A percentile compares a stretch with the other conserved stretches of the same genome.
Evolutionary conservation across 495 filamentous ascomycete genomes (phyloP).

Genomic region (Pseudomonodictys pantanalensis): DNA sequence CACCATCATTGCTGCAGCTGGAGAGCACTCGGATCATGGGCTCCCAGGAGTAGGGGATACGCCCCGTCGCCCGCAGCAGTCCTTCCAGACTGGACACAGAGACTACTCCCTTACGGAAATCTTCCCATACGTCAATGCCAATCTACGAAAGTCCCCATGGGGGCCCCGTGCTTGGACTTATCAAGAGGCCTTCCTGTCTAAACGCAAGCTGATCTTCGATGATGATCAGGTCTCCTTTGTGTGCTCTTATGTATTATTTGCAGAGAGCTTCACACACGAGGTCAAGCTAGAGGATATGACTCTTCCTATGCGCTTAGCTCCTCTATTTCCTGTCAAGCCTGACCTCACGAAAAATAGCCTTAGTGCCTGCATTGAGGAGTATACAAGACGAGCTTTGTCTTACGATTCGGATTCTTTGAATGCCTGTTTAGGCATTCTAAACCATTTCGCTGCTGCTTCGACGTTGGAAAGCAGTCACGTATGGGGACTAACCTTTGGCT

Average conservation of each 20-base stretch:
- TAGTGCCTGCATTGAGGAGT: neutral
- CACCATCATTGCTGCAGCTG: slow-evolving; percentile 10
- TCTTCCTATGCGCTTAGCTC: neutral
- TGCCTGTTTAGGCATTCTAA: neutral
- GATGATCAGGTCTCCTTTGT: slow-evolving; percentile 16
- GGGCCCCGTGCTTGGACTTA: slow-evolving; percentile 15
- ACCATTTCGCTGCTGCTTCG: neutral
- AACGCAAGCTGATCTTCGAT: slow-evolving; percentile 17
- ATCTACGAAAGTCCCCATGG: neutral
- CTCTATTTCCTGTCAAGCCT: neutral
- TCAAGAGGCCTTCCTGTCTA: slow-evolving; percentile 19
- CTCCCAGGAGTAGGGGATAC: slow-evolving; percentile 8
- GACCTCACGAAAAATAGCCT: neutral
- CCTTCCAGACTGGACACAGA: neutral
- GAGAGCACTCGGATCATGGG: neutral
- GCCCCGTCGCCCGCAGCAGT: neutral
- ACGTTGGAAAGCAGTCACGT: neutral
- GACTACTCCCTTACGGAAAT: neutral
- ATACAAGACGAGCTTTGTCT: neutral
- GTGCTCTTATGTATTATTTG: neutral
- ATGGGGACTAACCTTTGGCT: neutral
- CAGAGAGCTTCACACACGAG: neutral
- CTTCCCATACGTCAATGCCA: neutral
- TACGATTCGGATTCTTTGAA: neutral
- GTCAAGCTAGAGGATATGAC: neutral